Conservation (phyloP, 2,329 filamentous ascomycete species). For the Trichoderma arundinaceum region DNA sequence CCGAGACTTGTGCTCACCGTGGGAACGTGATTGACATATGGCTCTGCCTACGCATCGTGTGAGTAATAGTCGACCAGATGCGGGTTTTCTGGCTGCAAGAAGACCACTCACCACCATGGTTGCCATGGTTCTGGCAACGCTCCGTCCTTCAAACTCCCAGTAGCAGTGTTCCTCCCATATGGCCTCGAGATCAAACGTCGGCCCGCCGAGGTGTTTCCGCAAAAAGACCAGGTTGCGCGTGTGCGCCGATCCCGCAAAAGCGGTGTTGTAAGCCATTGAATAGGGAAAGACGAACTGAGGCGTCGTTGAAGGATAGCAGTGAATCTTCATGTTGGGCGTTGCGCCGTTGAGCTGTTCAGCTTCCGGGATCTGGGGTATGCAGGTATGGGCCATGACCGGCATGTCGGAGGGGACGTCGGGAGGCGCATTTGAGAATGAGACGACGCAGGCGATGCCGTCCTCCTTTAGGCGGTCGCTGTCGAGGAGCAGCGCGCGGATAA, state of each 20-base stretch:
- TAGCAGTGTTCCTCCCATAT: constrained; percentile 80
- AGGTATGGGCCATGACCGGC: constrained; percentile 20
- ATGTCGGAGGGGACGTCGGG: background rate
- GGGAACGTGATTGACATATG: constrained; percentile 77
- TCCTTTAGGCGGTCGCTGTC: background rate
- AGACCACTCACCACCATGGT: constrained; percentile 67
- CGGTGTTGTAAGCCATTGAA: constrained; percentile 55
- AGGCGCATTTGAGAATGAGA: constrained; percentile 12
- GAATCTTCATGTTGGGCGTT: background rate
- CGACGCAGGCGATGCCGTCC: constrained; percentile 24
- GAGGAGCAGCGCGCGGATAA: background rate
- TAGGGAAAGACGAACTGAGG: constrained; percentile 55
- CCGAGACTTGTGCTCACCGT: constrained; percentile 54
- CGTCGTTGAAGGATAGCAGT: constrained; percentile 40
- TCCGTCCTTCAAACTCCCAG: constrained; percentile 70
- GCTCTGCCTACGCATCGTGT: constrained; percentile 51
- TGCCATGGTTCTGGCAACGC: constrained; percentile 72
- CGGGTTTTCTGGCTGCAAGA: no score
- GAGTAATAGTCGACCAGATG: background rate
- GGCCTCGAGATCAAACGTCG: constrained; percentile 73
- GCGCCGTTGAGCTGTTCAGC: no score
- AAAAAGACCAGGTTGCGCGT: constrained; percentile 69
- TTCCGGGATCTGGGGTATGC: background rate
- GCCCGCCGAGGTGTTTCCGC: constrained; percentile 66
- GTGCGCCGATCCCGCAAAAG: constrained; percentile 64